A percentile compares a stretch with the other conserved stretches of the same genome.
These are phyloP conservation scores for Pleurotus tuoliensis DNA, from an alignment of 768 basidiomycete species.

Conservation along the genomic window DNA sequence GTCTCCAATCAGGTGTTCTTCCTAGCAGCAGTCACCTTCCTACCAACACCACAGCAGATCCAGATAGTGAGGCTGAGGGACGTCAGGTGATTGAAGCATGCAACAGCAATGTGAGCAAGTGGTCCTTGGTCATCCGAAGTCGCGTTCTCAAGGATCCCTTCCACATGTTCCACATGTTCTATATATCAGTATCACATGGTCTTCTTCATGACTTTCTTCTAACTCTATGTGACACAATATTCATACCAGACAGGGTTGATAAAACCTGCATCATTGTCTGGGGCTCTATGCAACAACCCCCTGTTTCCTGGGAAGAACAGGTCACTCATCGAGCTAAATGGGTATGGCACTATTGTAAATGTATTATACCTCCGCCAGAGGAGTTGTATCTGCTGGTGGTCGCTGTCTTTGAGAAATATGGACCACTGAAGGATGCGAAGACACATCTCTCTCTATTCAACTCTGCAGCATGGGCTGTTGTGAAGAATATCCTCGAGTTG, in stretches of 20 bases:
- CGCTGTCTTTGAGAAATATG: constrained; percentile 15
- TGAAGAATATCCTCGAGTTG: constrained; percentile 17
- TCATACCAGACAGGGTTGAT: constrained; percentile 20
- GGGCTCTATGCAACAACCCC: constrained; percentile 23
- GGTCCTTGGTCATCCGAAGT: background rate
- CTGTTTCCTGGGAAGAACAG: constrained; percentile 11
- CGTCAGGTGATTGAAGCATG: too few species aligned
- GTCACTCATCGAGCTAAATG: constrained; percentile 15
- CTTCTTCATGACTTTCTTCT: constrained; percentile 17
- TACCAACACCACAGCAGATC: too few species aligned
- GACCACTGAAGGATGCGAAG: constrained; percentile 17
- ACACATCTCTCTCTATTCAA: constrained; percentile 17
- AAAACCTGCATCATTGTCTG: constrained; percentile 16
- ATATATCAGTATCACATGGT: constrained; percentile 19
- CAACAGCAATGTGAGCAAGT: too few species aligned
- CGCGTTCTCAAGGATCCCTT: constrained; percentile 18
- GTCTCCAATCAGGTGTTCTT: too few species aligned
- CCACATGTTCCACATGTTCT: constrained; percentile 23
- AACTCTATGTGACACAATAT: constrained; percentile 22
- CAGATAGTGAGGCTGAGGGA: too few species aligned
- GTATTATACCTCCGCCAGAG: constrained; percentile 18
- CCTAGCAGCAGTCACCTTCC: too few species aligned
- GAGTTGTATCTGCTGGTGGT: constrained; percentile 13
- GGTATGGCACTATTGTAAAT: constrained; percentile 16
- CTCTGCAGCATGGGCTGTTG: constrained; percentile 13